Evolutionary conservation across 805 yeast genomes (phyloP), one percentile per base, ranked within the genome.

Genomic region (Spathaspora girioi): DNA sequence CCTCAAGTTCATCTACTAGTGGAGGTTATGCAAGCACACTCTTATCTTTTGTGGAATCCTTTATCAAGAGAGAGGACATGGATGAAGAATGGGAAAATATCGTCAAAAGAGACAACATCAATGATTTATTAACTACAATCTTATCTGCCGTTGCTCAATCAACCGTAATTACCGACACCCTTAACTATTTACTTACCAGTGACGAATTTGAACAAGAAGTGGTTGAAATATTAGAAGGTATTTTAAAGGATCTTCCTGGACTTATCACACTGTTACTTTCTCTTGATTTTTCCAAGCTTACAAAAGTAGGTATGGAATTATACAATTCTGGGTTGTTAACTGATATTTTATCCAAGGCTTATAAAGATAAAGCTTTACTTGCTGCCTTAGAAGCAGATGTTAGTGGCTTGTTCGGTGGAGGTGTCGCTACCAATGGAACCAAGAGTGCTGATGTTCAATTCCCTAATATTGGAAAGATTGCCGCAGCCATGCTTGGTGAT

Each of bases 91-190:
- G 47, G 11, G 29, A 29, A 15, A 27, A 12, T 27, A 43, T 45
- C 26, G 35, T 27, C 14, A 48, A 48, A 29, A 63, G 71, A 56
- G 69, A 63, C 55, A 68, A 68, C 47, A 54, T 67, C 44, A 65
- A 60, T 46, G 69, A 66, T 43, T 64, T 68, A 52, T 55, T 65
- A 29, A 57, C 62, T 18, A 68, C 71, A 8, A 55, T 68, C n/a
- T 59, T 68, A 38, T 43, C 56, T 2, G 55, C 70, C 2, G 60
- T 66, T 48, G 65, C 58, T 31, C 54, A 61, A 53, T 65, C 70
- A 7, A 67, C 66, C 7, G 55, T 68, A 40, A 47, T 68, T 40
- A 59, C 56, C 42, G 64, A 58, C 29, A 63, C 69, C 29, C 46
- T 68, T 41, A 48, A 51, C 49, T 51, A 56, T 10, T 58, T 68